Evolutionary conservation across 345 rosid genomes (phyloP), one percentile per base, ranked within the genome.

Genomic region (Rubroshorea leprosula): DNA sequence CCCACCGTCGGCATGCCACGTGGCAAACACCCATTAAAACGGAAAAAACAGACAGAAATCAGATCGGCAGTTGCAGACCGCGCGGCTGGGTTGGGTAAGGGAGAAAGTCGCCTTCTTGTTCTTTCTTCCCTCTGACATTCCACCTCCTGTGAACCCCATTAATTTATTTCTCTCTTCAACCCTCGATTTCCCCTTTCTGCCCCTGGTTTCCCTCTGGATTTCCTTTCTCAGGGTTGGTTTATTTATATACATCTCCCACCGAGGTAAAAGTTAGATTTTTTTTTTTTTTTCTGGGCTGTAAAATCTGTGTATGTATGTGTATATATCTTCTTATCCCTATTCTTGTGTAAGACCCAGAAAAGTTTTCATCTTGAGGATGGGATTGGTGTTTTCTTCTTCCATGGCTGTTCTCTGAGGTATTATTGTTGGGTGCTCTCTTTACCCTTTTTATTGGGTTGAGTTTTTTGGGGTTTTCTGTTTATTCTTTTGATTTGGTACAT

Each of bases 381-480:
- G 14, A 26, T 35, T 56, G 27, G 51, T 54, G n/a, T 23, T n/a
- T 43, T 46, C 54, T 57, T 61, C 15, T 47, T 61, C 57, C 68
- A 46, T 67, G 61, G 46, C 57, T 49, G 55, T 49, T 60, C 58
- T 66, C 5, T 66, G 38, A 76, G 80, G 72, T 75, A 67, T 31
- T 62, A 12, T 14, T 45, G 35, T 22, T 5, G 15, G n/a, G 19
- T 29, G 5, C 4, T 29, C 17, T 49, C 45, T 44, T 18, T 12
- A 2, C 7, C 15, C 17, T 27, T 26, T 17, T 27, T 60, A 18
- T 54, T 17, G 21, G 56, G 63, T 74, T 26, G 53, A 31, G 27
- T 46, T 41, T 31, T 15, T 39, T 45, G 22, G 22, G 12, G 18
- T 35, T 56, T 51, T 51, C 45, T 23, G 22, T 12, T 57, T 22